phyloP scores from a whole-genome alignment of 805 yeast genomes.

The Nakazawaea anatomiae region DNA sequence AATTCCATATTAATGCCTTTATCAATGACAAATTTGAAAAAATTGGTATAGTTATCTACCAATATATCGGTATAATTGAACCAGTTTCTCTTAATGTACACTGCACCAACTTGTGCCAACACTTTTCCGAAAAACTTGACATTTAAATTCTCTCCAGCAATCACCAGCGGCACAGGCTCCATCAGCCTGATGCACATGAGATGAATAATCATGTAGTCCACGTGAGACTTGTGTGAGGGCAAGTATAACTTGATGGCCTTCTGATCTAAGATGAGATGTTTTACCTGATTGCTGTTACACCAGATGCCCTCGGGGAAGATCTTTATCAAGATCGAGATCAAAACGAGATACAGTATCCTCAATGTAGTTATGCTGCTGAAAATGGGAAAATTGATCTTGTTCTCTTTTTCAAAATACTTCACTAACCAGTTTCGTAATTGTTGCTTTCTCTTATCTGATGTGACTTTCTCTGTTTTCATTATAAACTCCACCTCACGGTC shows the following conservation, averaged over 20 bases:
- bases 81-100: slow-evolving; percentile 47
- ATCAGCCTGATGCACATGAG: slow-evolving; percentile 47
- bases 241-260: slow-evolving; percentile 26
- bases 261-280: neutral
- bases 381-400: slow-evolving; percentile 7
- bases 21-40: slow-evolving; percentile 41
- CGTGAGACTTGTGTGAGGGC: slow-evolving; percentile 59
- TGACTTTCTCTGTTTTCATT: neutral
- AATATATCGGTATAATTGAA: slow-evolving; percentile 26
- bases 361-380: neutral
- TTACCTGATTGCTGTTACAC: neutral
- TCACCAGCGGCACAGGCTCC: slow-evolving; percentile 47
- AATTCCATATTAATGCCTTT: slow-evolving; percentile 51
- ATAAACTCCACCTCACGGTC: slow-evolving; percentile 4
- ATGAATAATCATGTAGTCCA: slow-evolving; percentile 55
- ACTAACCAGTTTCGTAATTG: slow-evolving; percentile 5
- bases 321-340: slow-evolving; percentile 4
- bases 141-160: slow-evolving; percentile 63
- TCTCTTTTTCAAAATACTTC: slow-evolving; percentile 4
- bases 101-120: slow-evolving; percentile 47
- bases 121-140: slow-evolving; percentile 49
- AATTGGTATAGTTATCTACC: slow-evolving; percentile 40
- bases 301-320: slow-evolving; percentile 9
- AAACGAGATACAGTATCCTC: slow-evolving; percentile 1
- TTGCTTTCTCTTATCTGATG: neutral